These are phyloP conservation scores for Vigna reflexopilosa DNA, from an alignment of 306 rosid species.

Conservation along the genomic window DNA sequence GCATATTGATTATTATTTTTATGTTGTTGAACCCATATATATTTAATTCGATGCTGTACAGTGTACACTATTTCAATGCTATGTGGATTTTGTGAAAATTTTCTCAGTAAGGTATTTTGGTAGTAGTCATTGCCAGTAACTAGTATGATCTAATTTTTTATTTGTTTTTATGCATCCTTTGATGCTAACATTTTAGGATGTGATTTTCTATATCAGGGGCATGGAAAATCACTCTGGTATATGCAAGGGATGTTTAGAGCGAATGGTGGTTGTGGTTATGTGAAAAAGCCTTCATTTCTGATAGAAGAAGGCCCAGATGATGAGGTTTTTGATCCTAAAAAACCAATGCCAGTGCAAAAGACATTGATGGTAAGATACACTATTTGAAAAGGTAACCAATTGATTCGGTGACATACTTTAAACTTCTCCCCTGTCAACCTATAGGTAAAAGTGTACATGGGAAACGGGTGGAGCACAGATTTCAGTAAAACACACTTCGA, in stretches of 20 bases:
- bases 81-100: conserved; percentile 14
- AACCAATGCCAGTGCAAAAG: conserved; percentile 53
- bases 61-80: conserved; percentile 14
- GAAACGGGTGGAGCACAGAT: conserved; percentile 56
- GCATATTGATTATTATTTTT: conserved; percentile 27
- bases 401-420: conserved; percentile 42
- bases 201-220: conserved; percentile 60
- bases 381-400: conserved; percentile 32
- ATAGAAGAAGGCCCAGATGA: conserved; percentile 48
- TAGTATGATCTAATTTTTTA: conserved; percentile 10
- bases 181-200: conserved; percentile 29
- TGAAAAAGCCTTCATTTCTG: conserved; percentile 76
- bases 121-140: conserved; percentile 5
- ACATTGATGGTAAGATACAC: conserved; percentile 67
- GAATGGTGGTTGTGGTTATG: conserved; percentile 90
- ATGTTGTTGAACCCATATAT: neutral
- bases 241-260: conserved; percentile 96
- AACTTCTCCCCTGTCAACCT: conserved; percentile 28
- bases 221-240: conserved; percentile 74
- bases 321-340: conserved; percentile 76
- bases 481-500: conserved; percentile 62
- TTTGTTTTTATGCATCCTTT: conserved; percentile 18
- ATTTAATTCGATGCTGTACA: conserved; percentile 8
- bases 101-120: conserved; percentile 1
- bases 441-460: conserved; percentile 69